Conservation (phyloP, 345 rosid genomes). For the Populus alba region DNA sequence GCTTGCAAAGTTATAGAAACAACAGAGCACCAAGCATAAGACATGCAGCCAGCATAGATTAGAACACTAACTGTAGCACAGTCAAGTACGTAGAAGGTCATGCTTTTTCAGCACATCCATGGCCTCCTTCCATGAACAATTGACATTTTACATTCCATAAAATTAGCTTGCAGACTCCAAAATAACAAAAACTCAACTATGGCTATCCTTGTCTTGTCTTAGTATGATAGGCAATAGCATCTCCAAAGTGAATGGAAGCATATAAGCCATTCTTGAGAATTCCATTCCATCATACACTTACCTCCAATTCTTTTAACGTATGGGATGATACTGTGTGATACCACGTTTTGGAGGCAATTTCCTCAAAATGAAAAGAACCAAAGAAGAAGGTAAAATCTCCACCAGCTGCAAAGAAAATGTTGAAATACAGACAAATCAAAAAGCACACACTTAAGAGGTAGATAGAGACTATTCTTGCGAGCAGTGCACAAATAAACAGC, state of each 20-base stretch:
- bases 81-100: not conserved
- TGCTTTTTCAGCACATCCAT: slow-evolving; percentile 3
- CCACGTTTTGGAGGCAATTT: slow-evolving; percentile 91
- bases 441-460: not conserved
- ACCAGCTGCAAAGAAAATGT: slow-evolving; percentile 52
- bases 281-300: not conserved
- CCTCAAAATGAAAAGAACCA: slow-evolving; percentile 87
- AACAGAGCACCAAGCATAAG: not conserved
- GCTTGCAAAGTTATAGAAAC: not conserved
- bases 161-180: slow-evolving; percentile 10
- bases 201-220: not conserved
- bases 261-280: not conserved
- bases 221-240: not conserved
- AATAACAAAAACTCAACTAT: not conserved
- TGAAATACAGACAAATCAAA: not conserved
- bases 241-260: not conserved
- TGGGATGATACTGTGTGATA: slow-evolving; percentile 74
- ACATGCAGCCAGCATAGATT: not conserved
- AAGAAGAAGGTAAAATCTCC: slow-evolving; percentile 80
- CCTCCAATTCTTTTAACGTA: slow-evolving; percentile 41
- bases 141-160: slow-evolving; percentile 5
- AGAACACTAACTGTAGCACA: not conserved
- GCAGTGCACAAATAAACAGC: not conserved
- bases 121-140: not conserved
- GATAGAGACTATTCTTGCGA: not conserved